A percentile compares a stretch with the other conserved stretches of the same genome.
Conservation (phyloP, 2,329 filamentous ascomycete genomes). For the Fusarium neocosmosporiellum region DNA sequence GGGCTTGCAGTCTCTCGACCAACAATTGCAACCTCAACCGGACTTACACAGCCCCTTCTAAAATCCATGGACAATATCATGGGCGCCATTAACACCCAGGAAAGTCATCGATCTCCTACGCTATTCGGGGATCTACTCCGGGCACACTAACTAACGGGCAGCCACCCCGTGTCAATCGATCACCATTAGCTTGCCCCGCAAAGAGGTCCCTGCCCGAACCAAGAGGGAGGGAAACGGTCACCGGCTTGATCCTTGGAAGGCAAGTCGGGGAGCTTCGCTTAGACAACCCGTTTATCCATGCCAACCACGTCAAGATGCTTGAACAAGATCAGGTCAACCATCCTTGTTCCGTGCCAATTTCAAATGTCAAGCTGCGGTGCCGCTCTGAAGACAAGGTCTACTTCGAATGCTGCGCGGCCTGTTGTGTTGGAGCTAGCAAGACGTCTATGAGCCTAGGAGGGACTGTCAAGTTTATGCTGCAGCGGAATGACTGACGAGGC, state of each 20-base stretch:
- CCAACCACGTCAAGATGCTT: neutral
- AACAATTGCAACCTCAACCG: neutral
- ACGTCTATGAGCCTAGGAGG: neutral
- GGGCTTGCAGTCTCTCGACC: neutral
- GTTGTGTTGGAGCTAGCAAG: neutral
- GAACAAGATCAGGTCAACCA: neutral
- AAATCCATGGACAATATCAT: neutral
- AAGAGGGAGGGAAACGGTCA: neutral
- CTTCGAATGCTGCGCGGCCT: neutral
- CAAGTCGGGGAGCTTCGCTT: neutral
- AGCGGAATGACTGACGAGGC: conserved; percentile 16
- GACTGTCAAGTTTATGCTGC: conserved; percentile 17
- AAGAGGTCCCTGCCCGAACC: conserved; percentile 4
- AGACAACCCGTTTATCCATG: neutral
- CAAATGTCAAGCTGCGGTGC: conserved; percentile 2
- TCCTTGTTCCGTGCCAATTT: neutral
- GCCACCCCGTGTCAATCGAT: conserved; percentile 9
- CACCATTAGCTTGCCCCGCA: neutral
- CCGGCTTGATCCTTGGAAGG: neutral
- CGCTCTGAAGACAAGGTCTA: neutral
- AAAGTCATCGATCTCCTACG: conserved; percentile 26
- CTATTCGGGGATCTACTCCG: conserved; percentile 13
- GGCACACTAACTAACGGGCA: conserved; percentile 7
- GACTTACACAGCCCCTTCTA: neutral
- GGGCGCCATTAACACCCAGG: conserved; percentile 1